Evolutionary conservation across 2,329 filamentous ascomycete species (phyloP), one percentile per base, ranked within the genome.

Genomic region (Xylariaceae sp.): DNA sequence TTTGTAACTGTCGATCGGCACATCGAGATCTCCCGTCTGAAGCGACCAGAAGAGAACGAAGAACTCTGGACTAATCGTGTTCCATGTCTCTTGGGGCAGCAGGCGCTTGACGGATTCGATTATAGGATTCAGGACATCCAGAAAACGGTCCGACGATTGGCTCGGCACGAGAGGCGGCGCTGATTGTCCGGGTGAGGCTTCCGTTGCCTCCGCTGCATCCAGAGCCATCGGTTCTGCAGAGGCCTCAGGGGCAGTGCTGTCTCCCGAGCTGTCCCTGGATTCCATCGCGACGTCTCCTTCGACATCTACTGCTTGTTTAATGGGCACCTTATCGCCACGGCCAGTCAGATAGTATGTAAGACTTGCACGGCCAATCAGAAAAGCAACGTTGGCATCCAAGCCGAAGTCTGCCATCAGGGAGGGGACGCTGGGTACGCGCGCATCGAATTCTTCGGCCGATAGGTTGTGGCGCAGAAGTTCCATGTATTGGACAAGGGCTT

Each of bases 41-140:
- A 96, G 71, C 35, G 89, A 83, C 92, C 92, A 98, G 64, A 98
- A 98, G 0, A 85, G 85, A 30, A 85, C 78, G 55, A 88, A 96
- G 59, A 96, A 90, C 19, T 85, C 80, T 1, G 88, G 72, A 30
- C 80, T 88, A 36, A 96, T 74, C 34, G 76, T 77, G 9, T 76
- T 68, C 71, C 83, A 88, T 4, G 80, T 74, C 6, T 78, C 73
- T 2, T 74, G 63, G 1, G 84, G 76, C 9, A 87, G 59, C 0
- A 75, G 67, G 5, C 68, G 65, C 43, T 76, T 74, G 13, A 95
- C 73, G 19, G 79, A 73, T 7, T 83, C 75, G 38, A 89, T 82
- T 13, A 96, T 68, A 4, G 81, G 79, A 47, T 85, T 79, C 34
- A 97, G 73, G 2, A 85, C 76, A 16, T 84, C 79, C 48, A 87